Evolutionary conservation across 2,329 filamentous ascomycete genomes (phyloP), one percentile per base, ranked within the genome.

Genomic region (Penicillium sp.): DNA sequence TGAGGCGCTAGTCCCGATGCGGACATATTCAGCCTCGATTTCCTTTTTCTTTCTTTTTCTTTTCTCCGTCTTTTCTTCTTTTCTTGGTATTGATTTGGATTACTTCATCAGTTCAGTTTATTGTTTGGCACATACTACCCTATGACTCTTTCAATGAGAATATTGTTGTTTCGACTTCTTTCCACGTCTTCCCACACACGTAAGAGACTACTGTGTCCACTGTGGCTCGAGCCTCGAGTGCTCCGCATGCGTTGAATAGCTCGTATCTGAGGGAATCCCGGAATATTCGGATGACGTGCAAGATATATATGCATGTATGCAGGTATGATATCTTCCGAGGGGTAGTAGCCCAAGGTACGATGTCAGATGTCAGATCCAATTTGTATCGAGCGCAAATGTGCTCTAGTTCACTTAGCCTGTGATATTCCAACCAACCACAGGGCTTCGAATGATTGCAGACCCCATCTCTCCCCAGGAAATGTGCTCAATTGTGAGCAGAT

Each of bases 401-500:
- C 55, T 59, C 56, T 52, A 51, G 31, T 51, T 15, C 11, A 16
- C 23, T 43, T 38, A 47, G 31, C 25, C 23, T 58, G 8, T 46
- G 8, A 31, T 8, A n/a, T 16, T 34, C 19, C 49, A 27, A 23
- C 49, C 49, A 51, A 51, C 19, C 38, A 46, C 27, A 13, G 56
- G 27, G 19, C 39, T 39, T 34, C 6, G 19, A 58, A 39, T 23
- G 16, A 55, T 53, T 34, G 41, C 41, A 10, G 48, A 16, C 50
- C 13, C 13, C 41, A n/a, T 47, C 5, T 23, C 38, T 21, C 29
- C 29, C 29, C 38, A 36, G 15, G 16, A 64, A 70, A 70, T 59
- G 15, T 64, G 68, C 67, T 68, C 68, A 70, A 68, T 67, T 67
- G 48, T 48, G 58, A 65, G 65, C 68, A 68, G 33, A 50, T 38